Conservation (phyloP, 495 filamentous ascomycete genomes). For the Penicillium paxilli region DNA sequence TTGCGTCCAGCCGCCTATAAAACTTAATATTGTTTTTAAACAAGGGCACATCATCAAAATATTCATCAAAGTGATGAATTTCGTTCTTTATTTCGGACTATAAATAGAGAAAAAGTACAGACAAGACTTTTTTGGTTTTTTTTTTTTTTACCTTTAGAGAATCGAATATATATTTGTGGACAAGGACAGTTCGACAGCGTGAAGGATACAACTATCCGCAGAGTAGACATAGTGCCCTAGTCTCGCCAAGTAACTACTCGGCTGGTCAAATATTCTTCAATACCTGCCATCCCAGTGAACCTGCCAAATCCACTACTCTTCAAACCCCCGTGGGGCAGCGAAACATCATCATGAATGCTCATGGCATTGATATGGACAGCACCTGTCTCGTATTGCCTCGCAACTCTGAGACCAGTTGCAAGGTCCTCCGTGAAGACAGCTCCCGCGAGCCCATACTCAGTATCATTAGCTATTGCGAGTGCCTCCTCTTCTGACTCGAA, state of each 20-base stretch:
- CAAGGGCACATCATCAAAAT: no score
- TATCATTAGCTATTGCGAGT: conserved; percentile 24
- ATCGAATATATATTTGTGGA: not conserved
- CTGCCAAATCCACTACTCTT: conserved; percentile 2
- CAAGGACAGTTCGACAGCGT: not conserved
- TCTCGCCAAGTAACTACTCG: not conserved
- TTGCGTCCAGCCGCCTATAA: no score
- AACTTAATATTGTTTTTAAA: no score
- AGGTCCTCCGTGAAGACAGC: conserved; percentile 26
- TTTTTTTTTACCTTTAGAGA: no score
- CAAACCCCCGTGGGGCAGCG: conserved; percentile 57
- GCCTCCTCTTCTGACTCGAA: conserved; percentile 27
- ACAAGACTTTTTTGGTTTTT: no score
- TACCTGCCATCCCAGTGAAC: not conserved
- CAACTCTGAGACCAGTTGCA: conserved; percentile 22
- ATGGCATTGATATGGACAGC: conserved; percentile 77
- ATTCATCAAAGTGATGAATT: no score
- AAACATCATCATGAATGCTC: conserved; percentile 71
- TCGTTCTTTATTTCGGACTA: no score
- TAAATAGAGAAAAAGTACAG: no score
- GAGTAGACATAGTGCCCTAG: not conserved
- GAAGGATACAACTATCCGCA: not conserved
- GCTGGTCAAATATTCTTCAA: not conserved
- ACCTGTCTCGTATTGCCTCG: conserved; percentile 12
- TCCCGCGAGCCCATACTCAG: conserved; percentile 27